These are phyloP conservation scores for Petunia secreta DNA, from an alignment of 257 asterid species.

Conservation along the genomic window DNA sequence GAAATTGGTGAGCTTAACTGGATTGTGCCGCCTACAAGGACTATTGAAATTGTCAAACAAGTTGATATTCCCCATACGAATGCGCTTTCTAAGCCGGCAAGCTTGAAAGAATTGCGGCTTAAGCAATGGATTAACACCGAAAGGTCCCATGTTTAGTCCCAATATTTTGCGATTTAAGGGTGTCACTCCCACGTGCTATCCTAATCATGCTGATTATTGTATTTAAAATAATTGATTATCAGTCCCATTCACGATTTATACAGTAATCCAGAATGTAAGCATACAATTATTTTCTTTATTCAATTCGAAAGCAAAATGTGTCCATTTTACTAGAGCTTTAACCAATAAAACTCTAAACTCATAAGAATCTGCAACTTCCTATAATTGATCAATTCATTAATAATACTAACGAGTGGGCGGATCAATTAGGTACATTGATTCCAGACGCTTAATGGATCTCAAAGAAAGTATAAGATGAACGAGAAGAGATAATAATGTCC, in stretches of 20 bases:
- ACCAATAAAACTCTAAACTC: neutral
- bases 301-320: neutral
- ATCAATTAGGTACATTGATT: neutral
- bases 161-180: neutral
- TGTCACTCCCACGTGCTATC: neutral
- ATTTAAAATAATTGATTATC: neutral
- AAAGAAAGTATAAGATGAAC: too few species aligned
- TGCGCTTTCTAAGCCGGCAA: neutral
- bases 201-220: neutral
- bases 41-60: neutral
- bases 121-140: conserved; percentile 25
- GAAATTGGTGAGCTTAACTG: neutral
- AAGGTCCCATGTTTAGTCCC: conserved; percentile 14
- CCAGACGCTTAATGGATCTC: neutral
- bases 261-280: neutral
- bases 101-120: conserved; percentile 16
- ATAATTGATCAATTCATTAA: neutral
- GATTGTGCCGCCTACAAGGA: neutral
- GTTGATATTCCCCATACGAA: neutral
- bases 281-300: neutral
- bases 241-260: neutral
- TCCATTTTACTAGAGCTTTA: neutral
- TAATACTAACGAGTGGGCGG: neutral
- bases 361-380: neutral
- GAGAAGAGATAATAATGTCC: neutral